These are phyloP conservation scores for Batkoa obscura DNA, from an alignment of 371 early-diverging fungal species.

Conservation along the genomic window DNA sequence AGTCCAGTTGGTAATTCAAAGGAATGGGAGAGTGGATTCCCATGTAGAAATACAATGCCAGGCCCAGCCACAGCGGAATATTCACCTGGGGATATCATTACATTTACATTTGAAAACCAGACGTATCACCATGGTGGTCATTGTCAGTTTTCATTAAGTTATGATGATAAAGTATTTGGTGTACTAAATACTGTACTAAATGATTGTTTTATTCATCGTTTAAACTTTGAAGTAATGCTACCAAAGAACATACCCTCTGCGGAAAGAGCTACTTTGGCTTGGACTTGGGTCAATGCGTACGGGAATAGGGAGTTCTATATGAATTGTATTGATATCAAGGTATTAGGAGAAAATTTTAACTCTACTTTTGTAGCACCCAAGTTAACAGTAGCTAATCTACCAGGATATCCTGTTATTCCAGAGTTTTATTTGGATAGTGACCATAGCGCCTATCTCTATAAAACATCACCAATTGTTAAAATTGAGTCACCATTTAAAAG, in stretches of 20 bases:
- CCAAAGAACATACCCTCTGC: conserved; percentile 18
- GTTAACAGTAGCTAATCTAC: conserved; percentile 26
- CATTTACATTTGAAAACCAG: conserved; percentile 7
- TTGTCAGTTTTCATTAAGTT: conserved; percentile 5
- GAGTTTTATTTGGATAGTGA: no score
- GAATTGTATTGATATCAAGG: conserved; percentile 11
- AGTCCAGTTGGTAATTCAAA: background rate
- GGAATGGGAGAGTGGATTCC: background rate
- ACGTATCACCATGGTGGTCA: conserved; percentile 6
- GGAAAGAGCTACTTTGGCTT: conserved; percentile 16
- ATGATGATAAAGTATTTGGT: conserved; percentile 4
- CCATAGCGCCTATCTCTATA: no score
- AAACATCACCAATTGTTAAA: no score
- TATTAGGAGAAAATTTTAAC: background rate
- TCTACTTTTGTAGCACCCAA: conserved; percentile 10
- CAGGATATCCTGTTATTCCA: conserved; percentile 14
- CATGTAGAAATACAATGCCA: background rate
- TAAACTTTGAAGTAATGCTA: conserved; percentile 15
- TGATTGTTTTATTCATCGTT: conserved; percentile 1
- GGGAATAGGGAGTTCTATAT: background rate
- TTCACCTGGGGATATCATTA: conserved; percentile 14
- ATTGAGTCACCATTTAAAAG: no score
- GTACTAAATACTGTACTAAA: conserved; percentile 1
- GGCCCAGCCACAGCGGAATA: background rate
- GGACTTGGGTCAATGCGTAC: conserved; percentile 27